phyloP scores from a whole-genome alignment of 352 stramenopile genomes.

The Globisporangium solare region DNA sequence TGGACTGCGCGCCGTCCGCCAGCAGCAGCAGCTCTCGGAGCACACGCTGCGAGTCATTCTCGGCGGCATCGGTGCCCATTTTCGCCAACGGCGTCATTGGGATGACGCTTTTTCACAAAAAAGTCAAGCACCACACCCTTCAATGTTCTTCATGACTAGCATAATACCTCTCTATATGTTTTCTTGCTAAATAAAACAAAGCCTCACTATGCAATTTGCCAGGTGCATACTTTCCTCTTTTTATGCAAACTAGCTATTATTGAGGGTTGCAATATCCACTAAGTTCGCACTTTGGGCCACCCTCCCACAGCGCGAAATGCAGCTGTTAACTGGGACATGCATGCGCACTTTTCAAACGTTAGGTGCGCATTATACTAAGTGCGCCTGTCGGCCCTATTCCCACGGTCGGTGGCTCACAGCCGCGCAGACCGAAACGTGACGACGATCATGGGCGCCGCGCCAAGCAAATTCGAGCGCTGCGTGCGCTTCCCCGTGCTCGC shows the following conservation, averaged over 20 bases:
- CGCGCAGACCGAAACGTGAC: slow-evolving; percentile 1
- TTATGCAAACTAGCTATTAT: too few relatives aligned
- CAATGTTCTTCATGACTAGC: too few relatives aligned
- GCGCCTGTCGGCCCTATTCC: not conserved
- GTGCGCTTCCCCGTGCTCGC: slow-evolving; percentile 61
- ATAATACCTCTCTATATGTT: too few relatives aligned
- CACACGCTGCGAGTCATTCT: not conserved
- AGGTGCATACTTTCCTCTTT: too few relatives aligned
- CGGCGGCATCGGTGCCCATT: not conserved
- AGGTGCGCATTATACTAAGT: not conserved
- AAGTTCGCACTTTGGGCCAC: not conserved
- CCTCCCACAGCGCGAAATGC: not conserved
- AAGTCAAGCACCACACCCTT: too few relatives aligned
- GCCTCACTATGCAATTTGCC: too few relatives aligned
- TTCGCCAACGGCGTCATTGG: not conserved
- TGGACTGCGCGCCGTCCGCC: not conserved
- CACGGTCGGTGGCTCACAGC: slow-evolving; percentile 15
- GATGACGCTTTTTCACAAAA: too few relatives aligned
- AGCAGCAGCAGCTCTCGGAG: slow-evolving; percentile 1
- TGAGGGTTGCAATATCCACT: too few relatives aligned
- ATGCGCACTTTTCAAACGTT: not conserved
- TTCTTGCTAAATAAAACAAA: too few relatives aligned
- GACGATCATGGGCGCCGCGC: slow-evolving; percentile 41
- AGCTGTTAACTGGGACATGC: too few relatives aligned
- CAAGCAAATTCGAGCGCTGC: slow-evolving; percentile 23